These are phyloP conservation scores for Wallacemonas sp. DNA, from an alignment of 208 protist genomes.

Conservation along the genomic window DNA sequence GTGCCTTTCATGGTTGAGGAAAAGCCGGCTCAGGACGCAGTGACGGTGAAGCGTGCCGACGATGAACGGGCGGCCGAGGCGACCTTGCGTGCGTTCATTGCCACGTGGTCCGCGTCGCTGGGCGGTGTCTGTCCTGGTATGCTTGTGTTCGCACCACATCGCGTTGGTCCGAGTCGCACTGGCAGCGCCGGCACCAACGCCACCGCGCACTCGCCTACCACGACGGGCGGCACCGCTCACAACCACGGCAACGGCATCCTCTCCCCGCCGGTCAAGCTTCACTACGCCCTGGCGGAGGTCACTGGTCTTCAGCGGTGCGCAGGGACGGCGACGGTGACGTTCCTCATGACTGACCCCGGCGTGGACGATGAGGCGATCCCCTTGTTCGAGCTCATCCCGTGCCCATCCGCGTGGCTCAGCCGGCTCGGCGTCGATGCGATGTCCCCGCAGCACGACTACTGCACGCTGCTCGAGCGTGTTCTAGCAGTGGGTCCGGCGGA, in stretches of 20 bases:
- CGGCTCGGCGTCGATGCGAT: background rate
- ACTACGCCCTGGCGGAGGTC: conserved; percentile 53
- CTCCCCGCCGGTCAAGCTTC: background rate
- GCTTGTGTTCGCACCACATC: conserved; percentile 3
- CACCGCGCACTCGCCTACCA: background rate
- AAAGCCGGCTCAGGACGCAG: no score
- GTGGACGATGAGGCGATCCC: conserved; percentile 72
- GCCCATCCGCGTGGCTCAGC: conserved; percentile 30
- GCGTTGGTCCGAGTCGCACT: no score
- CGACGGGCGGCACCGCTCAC: background rate
- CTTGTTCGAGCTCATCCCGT: conserved; percentile 59
- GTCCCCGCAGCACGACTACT: background rate
- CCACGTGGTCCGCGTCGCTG: background rate
- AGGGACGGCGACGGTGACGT: conserved; percentile 61
- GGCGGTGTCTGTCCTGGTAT: background rate
- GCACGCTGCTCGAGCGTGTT: conserved; percentile 33
- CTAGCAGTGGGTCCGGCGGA: conserved; percentile 18
- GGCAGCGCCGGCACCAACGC: no score
- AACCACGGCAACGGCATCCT: background rate
- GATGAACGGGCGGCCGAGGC: no score
- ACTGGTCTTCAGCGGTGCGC: conserved; percentile 60
- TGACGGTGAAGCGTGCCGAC: no score
- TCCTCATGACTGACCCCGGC: conserved; percentile 56
- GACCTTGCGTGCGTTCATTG: conserved; percentile 1
- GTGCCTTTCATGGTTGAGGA: no score